Percentiles rank a stretch among this genome's conserved stretches.
Conservation (phyloP, 495 filamentous ascomycete genomes). For the Sabuloglossum arenarium region DNA sequence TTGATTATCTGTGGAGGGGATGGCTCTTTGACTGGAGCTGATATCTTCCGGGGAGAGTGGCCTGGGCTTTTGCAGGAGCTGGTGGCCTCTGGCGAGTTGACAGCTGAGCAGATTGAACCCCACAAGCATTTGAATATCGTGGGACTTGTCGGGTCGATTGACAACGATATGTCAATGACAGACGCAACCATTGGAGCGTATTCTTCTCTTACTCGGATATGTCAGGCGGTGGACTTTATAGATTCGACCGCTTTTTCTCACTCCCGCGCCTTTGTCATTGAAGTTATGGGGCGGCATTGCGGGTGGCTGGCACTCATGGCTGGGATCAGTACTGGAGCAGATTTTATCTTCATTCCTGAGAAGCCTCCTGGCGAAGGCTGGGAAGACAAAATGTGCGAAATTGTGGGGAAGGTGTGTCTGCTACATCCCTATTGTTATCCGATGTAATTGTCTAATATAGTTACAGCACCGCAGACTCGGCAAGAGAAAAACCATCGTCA, state of each 20-base stretch:
- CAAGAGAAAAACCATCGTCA: conserved; percentile 94
- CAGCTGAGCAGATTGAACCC: conserved; percentile 41
- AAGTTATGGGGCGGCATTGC: conserved; percentile 99
- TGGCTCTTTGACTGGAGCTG: conserved; percentile 89
- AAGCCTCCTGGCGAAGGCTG: conserved; percentile 76
- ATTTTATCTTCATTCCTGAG: conserved; percentile 94
- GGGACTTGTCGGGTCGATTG: conserved; percentile 88
- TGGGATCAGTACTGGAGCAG: conserved; percentile 83
- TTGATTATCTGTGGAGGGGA: conserved; percentile 95
- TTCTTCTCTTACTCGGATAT: conserved; percentile 78
- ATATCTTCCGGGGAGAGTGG: conserved; percentile 86
- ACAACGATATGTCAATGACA: conserved; percentile 94
- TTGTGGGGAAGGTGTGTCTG: conserved; percentile 49
- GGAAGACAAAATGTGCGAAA: conserved; percentile 70
- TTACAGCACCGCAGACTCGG: conserved; percentile 68
- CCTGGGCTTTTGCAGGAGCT: conserved; percentile 68
- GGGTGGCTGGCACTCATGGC: conserved; percentile 97
- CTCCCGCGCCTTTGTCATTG: conserved; percentile 91
- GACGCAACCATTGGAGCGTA: conserved; percentile 97
- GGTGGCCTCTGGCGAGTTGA: conserved; percentile 44
- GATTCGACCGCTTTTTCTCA: conserved; percentile 95
- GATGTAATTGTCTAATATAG: neutral
- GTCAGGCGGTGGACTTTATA: conserved; percentile 86
- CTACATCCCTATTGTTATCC: neutral
- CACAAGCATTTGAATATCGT: conserved; percentile 83